phyloP scores from a whole-genome alignment of 495 filamentous ascomycete genomes.

The Aspergillus conjunctus region DNA sequence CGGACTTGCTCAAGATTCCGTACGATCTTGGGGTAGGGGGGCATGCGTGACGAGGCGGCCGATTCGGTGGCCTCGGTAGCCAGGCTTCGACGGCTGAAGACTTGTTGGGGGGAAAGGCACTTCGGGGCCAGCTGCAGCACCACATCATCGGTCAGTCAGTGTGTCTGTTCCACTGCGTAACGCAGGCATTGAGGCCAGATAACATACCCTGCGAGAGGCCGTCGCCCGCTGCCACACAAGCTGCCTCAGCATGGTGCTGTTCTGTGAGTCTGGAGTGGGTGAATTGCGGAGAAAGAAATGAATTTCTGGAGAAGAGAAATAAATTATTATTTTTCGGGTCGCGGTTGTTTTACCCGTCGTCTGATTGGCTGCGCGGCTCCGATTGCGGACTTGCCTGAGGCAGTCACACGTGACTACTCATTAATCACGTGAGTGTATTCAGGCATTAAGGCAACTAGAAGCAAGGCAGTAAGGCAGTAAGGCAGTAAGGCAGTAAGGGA shows the following conservation, averaged over 20 bases:
- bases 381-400: slow-evolving; percentile 17
- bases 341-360: slow-evolving; percentile 20
- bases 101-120: slow-evolving; percentile 30
- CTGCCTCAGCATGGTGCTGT: slow-evolving; percentile 36
- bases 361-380: slow-evolving; percentile 24
- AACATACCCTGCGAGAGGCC: slow-evolving; percentile 37
- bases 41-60: slow-evolving; percentile 50
- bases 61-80: slow-evolving; percentile 38
- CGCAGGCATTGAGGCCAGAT: slow-evolving; percentile 4
- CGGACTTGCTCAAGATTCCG: slow-evolving; percentile 66
- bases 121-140: slow-evolving; percentile 26
- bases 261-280: slow-evolving; percentile 9
- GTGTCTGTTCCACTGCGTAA: not conserved
- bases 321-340: slow-evolving; percentile 14
- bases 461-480: not conserved
- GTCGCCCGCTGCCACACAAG: slow-evolving; percentile 37
- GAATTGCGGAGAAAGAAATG: slow-evolving; percentile 20
- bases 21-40: slow-evolving; percentile 66
- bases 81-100: slow-evolving; percentile 31
- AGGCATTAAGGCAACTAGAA: not conserved
- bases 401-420: not conserved
- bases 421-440: not conserved
- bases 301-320: slow-evolving; percentile 5
- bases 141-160: not conserved
- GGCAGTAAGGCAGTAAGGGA: slow-evolving; percentile 7